Evolutionary conservation across 805 yeast species (phyloP), one percentile per base, ranked within the genome.

Genomic region (Kuraishia piskuri): DNA sequence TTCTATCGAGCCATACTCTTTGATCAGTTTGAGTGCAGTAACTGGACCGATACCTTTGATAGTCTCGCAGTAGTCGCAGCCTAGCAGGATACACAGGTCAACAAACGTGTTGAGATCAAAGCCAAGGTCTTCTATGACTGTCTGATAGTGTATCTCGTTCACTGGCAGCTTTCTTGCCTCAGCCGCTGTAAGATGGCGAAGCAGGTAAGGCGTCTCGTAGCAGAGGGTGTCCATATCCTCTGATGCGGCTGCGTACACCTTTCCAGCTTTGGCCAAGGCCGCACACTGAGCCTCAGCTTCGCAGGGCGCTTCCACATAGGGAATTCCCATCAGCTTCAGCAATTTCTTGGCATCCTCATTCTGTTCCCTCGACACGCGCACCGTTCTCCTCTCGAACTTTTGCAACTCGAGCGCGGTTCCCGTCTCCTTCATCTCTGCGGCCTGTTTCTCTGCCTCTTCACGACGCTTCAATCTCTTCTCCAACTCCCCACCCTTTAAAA

Each of bases 271-370:
- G 2, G 97, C 97, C 50, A 94, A 71, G 57, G 83, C 94, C 0
- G 99, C 98, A 74, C 99, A 94, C 63, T 94, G 98, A 0, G 99
- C 96, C 67, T 94, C 99, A 1, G 99, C 99, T 69, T 94, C 99
- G 66, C 97, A 86, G 1, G 99, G 99, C 0, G 99, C 98, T 53
- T 82, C 83, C 4, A 94, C 86, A 61, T 74, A 88, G 1, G 99
- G 99, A 50, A 94, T 87, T 0, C 99, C 99, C 99, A 94, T 94
- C 37, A 92, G 71, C 50, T 75, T 79, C 53, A 94, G 74, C 53
- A 94, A 70, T 57, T 79, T 75, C 68, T 90, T 89, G 21, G 97
- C 98, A 63, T 94, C 98, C 37, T 88, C 97, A 62, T 92, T 94
- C 59, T 94, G 99, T 60, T 90, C 91, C 54, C 80, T 74, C 0